phyloP scores from a whole-genome alignment of 805 yeast genomes.

The Candida nanaspora region DNA sequence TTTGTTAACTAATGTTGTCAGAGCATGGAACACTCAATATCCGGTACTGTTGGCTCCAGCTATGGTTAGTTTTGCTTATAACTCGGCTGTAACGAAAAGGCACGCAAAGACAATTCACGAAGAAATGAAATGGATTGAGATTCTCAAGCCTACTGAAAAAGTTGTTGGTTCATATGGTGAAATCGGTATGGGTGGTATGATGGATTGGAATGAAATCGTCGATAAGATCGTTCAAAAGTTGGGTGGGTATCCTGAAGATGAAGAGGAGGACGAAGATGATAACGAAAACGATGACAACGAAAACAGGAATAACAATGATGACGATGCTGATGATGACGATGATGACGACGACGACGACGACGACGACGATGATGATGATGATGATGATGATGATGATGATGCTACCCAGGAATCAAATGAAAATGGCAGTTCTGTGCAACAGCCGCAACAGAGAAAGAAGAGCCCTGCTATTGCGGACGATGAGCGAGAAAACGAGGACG shows the following conservation, averaged over 20 bases:
- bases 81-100: slow-evolving; percentile 78
- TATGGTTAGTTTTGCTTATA: slow-evolving; percentile 90
- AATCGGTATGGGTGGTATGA: slow-evolving; percentile 99
- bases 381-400: slow-evolving; percentile 18
- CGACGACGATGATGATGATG: slow-evolving; percentile 21
- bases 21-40: slow-evolving; percentile 93
- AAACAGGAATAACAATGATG: slow-evolving; percentile 30
- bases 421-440: too few relatives aligned
- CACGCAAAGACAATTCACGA: slow-evolving; percentile 72
- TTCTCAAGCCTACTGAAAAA: slow-evolving; percentile 91
- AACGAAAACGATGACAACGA: slow-evolving; percentile 28
- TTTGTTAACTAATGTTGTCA: slow-evolving; percentile 76
- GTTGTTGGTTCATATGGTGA: slow-evolving; percentile 88
- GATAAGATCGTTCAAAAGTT: slow-evolving; percentile 44
- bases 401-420: too few relatives aligned
- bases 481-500: slow-evolving; percentile 1
- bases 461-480: slow-evolving; percentile 1
- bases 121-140: slow-evolving; percentile 93
- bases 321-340: slow-evolving; percentile 14
- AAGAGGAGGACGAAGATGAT: slow-evolving; percentile 44
- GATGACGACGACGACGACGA: slow-evolving; percentile 21
- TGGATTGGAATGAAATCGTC: slow-evolving; percentile 85
- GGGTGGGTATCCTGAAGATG: slow-evolving; percentile 46
- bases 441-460: not conserved
- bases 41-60: slow-evolving; percentile 93